Evolutionary conservation across 2,329 filamentous ascomycete species (phyloP), one percentile per base, ranked within the genome.

Genomic region (Arachnomyces sp.): DNA sequence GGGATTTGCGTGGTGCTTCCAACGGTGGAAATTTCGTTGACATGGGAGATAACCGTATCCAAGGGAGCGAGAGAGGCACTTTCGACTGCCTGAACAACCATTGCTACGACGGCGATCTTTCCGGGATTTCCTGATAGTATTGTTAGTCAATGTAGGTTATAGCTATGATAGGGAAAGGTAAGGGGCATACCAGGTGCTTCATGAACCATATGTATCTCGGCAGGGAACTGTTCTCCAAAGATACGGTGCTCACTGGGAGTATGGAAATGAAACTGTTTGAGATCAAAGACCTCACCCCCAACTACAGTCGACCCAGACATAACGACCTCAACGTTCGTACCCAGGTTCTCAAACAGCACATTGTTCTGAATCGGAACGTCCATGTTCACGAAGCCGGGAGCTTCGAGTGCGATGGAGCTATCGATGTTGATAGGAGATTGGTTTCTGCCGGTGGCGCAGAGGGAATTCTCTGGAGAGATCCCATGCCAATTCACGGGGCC

Each of bases 141-240:
- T n/a, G 15, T n/a, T 36, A 34, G 18, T 28, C 9, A 14, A n/a
- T 3, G 3, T 5, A 9, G 20, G 20, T 9, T 25, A 25, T 25
- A 5, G 20, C 20, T 25, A 25, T 25, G 20, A 5, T 5, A 25
- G 20, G 9, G 20, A 5, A 25, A 25, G 5, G 9, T 5, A 25
- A 25, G 9, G 17, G 17, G 57, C 57, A 32, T 58, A 68, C 65
- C 49, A 9, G 64, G 60, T 11, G 63, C 64, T 52, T 72, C 63
- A 54, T 75, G 77, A 31, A 80, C 76, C 66, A 79, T 74, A 60
- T 81, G 77, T 59, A 71, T 67, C 56, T 75, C 72, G 65, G 75
- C 62, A 56, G 51, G 67, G 48, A 60, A 68, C 51, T 65, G 64
- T 46, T 71, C 67, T n/a, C 63, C 60, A 40, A 61, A 55, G 41